These are phyloP conservation scores for Plasmodium sp. DNA, from an alignment of 169 alveolate species.

Conservation along the genomic window DNA sequence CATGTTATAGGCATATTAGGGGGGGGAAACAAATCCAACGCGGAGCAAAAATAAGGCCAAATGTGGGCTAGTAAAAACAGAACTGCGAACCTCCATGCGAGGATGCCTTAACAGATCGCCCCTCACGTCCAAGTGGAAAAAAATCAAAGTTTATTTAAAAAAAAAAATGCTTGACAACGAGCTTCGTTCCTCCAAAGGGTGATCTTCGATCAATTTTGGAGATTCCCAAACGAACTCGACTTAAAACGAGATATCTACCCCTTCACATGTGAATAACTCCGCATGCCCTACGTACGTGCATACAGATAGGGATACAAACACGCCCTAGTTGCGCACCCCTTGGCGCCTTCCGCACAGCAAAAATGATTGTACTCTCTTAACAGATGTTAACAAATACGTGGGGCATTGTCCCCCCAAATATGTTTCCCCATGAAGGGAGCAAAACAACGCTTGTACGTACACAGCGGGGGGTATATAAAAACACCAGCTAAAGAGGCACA, in stretches of 20 bases:
- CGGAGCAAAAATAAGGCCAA: not conserved
- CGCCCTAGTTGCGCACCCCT: not conserved
- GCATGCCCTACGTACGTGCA: not conserved
- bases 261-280: not conserved
- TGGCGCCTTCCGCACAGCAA: not conserved
- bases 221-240: not conserved
- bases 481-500: not conserved
- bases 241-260: not conserved
- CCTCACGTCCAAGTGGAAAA: not conserved
- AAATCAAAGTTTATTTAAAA: not conserved
- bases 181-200: not conserved
- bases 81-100: not conserved
- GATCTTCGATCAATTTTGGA: not conserved
- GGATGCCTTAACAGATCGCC: not conserved
- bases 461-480: not conserved
- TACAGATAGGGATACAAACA: not conserved
- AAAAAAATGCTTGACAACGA: not conserved
- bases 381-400: not conserved
- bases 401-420: not conserved
- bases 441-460: not conserved
- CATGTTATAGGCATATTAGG: slow-evolving; percentile 24
- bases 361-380: not conserved
- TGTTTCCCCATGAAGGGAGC: not conserved
- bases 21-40: not conserved
- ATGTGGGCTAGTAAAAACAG: not conserved